phyloP scores from a whole-genome alignment of 2,329 filamentous ascomycete genomes.

The Fusarium temperatum region DNA sequence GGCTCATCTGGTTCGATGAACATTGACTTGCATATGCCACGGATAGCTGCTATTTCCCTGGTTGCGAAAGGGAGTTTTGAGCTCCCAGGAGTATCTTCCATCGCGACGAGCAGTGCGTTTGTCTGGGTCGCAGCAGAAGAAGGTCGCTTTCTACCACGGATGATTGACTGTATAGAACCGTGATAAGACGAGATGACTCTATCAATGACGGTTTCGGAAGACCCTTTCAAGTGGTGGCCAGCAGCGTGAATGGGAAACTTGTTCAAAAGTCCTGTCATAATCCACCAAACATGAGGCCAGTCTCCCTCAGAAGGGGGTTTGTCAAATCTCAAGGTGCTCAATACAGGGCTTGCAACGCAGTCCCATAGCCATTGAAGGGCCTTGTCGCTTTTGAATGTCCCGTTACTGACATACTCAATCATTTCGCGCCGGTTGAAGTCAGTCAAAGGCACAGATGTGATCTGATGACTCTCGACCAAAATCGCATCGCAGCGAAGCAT shows the following conservation, averaged over 20 bases:
- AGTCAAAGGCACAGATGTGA: neutral
- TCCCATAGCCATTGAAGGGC: neutral
- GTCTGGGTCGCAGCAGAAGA: neutral
- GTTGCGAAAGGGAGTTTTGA: neutral
- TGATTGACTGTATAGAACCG: neutral
- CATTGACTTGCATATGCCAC: neutral
- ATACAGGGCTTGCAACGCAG: neutral
- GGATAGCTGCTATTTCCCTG: neutral
- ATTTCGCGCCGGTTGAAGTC: neutral
- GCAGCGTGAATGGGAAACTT: neutral
- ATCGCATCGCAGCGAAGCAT: neutral
- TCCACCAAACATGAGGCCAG: neutral
- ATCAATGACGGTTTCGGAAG: neutral
- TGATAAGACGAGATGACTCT: neutral
- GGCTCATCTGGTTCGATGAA: neutral
- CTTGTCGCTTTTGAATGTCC: neutral
- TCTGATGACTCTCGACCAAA: neutral
- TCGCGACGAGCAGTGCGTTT: neutral
- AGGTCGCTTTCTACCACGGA: neutral
- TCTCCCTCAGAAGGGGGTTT: neutral
- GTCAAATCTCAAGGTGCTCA: neutral
- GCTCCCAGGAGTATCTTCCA: neutral
- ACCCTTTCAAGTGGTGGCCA: neutral
- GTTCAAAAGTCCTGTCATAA: neutral
- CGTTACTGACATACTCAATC: neutral